Percentiles rank a stretch among this genome's conserved stretches.
Evolutionary conservation across 1,284 basidiomycete species (phyloP).

Genomic region (Ceratobasidium sp.): DNA sequence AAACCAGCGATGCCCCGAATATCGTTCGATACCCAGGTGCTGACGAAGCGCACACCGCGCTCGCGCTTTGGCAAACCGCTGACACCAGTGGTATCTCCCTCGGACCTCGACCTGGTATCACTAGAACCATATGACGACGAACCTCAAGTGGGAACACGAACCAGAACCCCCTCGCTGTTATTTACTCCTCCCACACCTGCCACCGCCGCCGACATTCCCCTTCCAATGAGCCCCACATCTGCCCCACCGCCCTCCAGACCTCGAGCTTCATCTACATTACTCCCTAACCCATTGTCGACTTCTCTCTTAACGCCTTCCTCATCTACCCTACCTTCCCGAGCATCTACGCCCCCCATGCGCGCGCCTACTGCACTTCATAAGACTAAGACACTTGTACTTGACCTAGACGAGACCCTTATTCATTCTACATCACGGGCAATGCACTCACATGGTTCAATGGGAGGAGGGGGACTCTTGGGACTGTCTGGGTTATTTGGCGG

Average conservation of each 20-base stretch:
- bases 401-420: slow-evolving; percentile 97
- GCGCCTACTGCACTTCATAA: slow-evolving; percentile 76
- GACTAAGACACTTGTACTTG: slow-evolving; percentile 93
- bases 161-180: not conserved
- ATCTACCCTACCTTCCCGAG: slow-evolving; percentile 53
- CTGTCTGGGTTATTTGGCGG: slow-evolving; percentile 56
- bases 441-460: slow-evolving; percentile 44
- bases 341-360: slow-evolving; percentile 62
- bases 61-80: slow-evolving; percentile 28
- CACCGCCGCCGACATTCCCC: slow-evolving; percentile 46
- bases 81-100: slow-evolving; percentile 11
- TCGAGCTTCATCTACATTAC: slow-evolving; percentile 16
- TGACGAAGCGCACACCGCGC: slow-evolving; percentile 2
- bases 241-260: slow-evolving; percentile 45
- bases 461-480: slow-evolving; percentile 59
- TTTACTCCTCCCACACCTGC: slow-evolving; percentile 37
- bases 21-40: slow-evolving; percentile 4
- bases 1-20: not conserved
- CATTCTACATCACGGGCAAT: slow-evolving; percentile 90
- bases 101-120: slow-evolving; percentile 23
- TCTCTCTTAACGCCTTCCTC: slow-evolving; percentile 50
- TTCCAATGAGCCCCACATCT: slow-evolving; percentile 28
- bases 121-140: slow-evolving; percentile 45
- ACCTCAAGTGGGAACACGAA: slow-evolving; percentile 45
- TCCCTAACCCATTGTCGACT: slow-evolving; percentile 53